Evolutionary conservation across 495 filamentous ascomycete genomes (phyloP).

Genomic region (Cairneyella variabilis): DNA sequence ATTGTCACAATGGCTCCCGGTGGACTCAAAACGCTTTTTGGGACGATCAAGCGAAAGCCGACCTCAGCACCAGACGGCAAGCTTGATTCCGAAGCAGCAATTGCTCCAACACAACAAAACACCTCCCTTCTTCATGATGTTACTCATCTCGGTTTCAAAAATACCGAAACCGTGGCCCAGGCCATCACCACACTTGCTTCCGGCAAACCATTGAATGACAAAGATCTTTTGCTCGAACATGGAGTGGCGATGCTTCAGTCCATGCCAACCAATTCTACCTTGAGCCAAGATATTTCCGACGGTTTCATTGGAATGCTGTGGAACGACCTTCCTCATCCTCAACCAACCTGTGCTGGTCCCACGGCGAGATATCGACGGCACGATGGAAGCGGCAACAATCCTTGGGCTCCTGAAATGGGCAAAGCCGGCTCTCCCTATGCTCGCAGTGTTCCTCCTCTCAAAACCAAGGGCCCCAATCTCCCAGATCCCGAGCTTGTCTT

Average conservation of each 20-base stretch:
- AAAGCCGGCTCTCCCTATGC: constrained; percentile 61
- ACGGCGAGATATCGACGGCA: constrained; percentile 52
- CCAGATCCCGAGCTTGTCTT: constrained; percentile 59
- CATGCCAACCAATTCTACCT: constrained; percentile 29
- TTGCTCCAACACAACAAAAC: constrained; percentile 17
- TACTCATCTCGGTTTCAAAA: constrained; percentile 27
- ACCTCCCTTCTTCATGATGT: constrained; percentile 31
- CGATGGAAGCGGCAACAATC: constrained; percentile 67
- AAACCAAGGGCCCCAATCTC: constrained; percentile 48
- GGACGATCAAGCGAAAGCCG: constrained; percentile 30
- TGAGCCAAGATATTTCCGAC: constrained; percentile 38
- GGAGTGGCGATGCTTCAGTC: constrained; percentile 35
- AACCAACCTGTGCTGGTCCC: constrained; percentile 25
- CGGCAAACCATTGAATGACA: constrained; percentile 35
- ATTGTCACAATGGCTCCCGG: constrained; percentile 8
- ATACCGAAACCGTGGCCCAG: constrained; percentile 24
- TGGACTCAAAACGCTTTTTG: constrained; percentile 28
- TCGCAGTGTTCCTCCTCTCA: constrained; percentile 60
- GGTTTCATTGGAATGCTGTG: constrained; percentile 68
- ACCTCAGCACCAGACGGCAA: constrained; percentile 32
- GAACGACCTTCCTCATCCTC: constrained; percentile 56
- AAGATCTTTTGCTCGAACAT: constrained; percentile 33
- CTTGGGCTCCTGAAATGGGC: constrained; percentile 62
- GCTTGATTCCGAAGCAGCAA: constrained; percentile 25
- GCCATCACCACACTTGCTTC: constrained; percentile 30